A percentile compares a stretch with the other conserved stretches of the same genome.
Conservation (phyloP, 2,329 filamentous ascomycete genomes). For the Alternaria sp. region DNA sequence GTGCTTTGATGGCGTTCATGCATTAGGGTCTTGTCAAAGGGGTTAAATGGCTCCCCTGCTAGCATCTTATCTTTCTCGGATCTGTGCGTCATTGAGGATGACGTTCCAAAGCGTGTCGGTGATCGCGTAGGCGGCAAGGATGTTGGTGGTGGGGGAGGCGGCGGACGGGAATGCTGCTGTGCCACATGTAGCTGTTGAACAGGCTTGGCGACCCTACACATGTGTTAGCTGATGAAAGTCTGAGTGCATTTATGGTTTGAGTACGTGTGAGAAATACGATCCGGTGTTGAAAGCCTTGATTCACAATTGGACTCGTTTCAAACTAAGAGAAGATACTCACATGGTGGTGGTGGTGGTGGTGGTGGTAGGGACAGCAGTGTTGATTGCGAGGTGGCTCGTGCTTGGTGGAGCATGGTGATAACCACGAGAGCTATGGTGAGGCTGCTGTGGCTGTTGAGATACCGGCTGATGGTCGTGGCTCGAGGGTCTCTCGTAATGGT, state of each 20-base stretch:
- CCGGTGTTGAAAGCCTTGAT: neutral
- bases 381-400: constrained; percentile 39
- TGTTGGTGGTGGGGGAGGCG: constrained; percentile 30
- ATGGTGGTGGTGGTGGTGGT: constrained; percentile 28
- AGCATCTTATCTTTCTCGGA: constrained; percentile 94
- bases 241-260: neutral
- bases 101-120: constrained; percentile 34
- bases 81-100: constrained; percentile 51
- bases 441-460: constrained; percentile 33
- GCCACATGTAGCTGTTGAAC: constrained; percentile 39
- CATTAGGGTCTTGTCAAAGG: constrained; percentile 78
- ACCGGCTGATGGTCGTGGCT: constrained; percentile 38
- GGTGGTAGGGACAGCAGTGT: constrained; percentile 22
- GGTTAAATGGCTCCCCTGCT: constrained; percentile 77
- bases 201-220: constrained; percentile 52
- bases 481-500: constrained; percentile 31
- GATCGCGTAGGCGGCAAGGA: constrained; percentile 34
- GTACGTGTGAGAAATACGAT: neutral
- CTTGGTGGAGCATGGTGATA: constrained; percentile 45
- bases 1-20: constrained; percentile 87
- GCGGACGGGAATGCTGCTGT: constrained; percentile 36
- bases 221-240: constrained; percentile 6
- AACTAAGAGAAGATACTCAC: constrained; percentile 10
- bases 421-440: constrained; percentile 43
- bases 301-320: neutral